Evolutionary conservation across 2,329 filamentous ascomycete species (phyloP).

Genomic region (Cytospora schulzeri): DNA sequence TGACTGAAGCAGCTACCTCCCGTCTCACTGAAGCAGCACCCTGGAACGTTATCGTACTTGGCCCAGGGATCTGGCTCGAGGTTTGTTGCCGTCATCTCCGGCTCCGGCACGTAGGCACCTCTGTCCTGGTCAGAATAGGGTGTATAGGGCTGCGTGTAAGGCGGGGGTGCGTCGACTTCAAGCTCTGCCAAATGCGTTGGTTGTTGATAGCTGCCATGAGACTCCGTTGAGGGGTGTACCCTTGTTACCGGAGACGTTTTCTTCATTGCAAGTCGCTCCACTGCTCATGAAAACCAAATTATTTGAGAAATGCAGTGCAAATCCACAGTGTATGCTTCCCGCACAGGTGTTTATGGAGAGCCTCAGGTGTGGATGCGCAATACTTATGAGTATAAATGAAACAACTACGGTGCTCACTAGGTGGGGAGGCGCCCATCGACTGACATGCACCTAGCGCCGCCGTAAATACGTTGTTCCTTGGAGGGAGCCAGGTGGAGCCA

Average conservation of each 20-base stretch:
- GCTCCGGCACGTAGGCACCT: background rate
- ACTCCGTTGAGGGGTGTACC: background rate
- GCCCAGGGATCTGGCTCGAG: background rate
- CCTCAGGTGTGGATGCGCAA: too few relatives aligned
- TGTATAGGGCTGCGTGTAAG: constrained; percentile 15
- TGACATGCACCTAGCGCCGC: too few relatives aligned
- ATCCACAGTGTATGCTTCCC: too few relatives aligned
- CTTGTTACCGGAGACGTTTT: background rate
- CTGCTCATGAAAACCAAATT: too few relatives aligned
- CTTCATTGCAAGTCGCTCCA: constrained; percentile 4
- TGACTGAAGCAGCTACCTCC: constrained; percentile 25
- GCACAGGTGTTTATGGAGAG: too few relatives aligned
- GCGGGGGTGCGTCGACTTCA: constrained; percentile 10
- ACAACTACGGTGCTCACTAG: too few relatives aligned
- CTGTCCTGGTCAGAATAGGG: background rate
- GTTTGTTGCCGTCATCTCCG: background rate
- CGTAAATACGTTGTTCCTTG: too few relatives aligned
- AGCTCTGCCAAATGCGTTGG: background rate
- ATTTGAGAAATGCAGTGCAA: too few relatives aligned
- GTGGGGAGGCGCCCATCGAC: too few relatives aligned
- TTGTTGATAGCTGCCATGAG: background rate
- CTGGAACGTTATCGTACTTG: constrained; percentile 1
- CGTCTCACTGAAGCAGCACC: constrained; percentile 15
- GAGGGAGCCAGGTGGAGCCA: too few relatives aligned
- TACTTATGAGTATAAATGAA: too few relatives aligned